phyloP scores from a whole-genome alignment of 192 early-diverging fungal genomes.

The Backusella psychrophila region DNA sequence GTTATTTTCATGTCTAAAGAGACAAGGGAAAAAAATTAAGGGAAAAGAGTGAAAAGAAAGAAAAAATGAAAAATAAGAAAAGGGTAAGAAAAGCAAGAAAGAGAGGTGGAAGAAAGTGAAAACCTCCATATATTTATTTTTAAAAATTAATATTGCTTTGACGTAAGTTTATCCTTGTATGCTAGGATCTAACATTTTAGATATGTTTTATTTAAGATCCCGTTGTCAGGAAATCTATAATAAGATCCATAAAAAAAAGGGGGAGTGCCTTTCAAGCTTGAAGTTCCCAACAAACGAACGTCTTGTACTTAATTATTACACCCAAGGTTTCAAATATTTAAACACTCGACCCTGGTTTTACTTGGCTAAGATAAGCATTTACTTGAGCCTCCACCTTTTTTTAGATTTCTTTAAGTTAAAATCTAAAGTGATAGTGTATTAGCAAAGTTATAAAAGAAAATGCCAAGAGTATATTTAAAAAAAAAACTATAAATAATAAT shows the following conservation, averaged over 20 bases:
- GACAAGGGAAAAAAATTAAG: not conserved
- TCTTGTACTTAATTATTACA: not conserved
- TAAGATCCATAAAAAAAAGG: not conserved
- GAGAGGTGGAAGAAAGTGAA: not conserved
- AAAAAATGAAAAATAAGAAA: not conserved
- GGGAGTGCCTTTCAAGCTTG: not conserved
- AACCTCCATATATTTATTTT: not conserved
- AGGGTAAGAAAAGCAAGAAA: not conserved
- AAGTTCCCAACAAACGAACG: not conserved
- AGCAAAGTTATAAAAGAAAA: not conserved
- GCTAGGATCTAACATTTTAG: not conserved
- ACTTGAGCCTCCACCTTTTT: not conserved
- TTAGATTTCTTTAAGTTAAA: not conserved
- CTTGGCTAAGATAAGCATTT: not conserved
- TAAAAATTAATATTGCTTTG: not conserved
- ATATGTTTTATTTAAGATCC: not conserved
- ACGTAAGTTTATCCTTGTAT: not conserved
- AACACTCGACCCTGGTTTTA: not conserved
- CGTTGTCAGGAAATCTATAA: not conserved
- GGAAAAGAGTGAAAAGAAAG: not conserved
- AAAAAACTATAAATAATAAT: not conserved
- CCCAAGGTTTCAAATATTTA: not conserved
- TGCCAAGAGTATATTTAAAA: not conserved
- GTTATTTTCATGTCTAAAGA: not conserved
- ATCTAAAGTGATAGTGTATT: not conserved